Evolutionary conservation across 2,329 filamentous ascomycete species (phyloP).

Genomic region (Aureobasidium vineae): DNA sequence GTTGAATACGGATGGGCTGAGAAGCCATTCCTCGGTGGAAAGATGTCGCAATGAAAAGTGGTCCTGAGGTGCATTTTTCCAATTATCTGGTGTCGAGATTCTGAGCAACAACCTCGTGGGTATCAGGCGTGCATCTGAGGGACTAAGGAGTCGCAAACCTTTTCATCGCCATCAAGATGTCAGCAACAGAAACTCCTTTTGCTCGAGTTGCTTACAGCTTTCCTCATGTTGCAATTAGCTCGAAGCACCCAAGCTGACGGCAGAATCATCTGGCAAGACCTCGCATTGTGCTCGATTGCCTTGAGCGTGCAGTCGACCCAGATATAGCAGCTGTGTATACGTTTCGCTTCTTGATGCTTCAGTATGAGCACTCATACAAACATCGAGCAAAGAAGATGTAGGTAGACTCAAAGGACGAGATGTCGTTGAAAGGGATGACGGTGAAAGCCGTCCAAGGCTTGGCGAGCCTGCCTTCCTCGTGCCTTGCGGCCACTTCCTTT

Average conservation of each 20-base stretch:
- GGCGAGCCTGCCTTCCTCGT: not conserved
- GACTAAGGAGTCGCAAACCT: not conserved
- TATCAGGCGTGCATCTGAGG: not conserved
- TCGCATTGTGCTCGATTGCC: not conserved
- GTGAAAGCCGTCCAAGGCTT: not conserved
- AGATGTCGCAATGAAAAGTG: not conserved
- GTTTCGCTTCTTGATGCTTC: not conserved
- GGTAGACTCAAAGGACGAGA: not conserved
- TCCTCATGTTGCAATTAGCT: not conserved
- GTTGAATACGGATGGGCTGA: not conserved
- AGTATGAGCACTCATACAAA: not conserved
- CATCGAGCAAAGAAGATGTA: not conserved
- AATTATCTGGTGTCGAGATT: not conserved
- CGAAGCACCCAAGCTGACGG: too few relatives aligned
- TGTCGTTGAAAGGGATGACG: not conserved
- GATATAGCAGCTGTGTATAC: too few relatives aligned
- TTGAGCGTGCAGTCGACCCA: not conserved
- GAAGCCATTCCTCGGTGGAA: not conserved
- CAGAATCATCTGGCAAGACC: not conserved
- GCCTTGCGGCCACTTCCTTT: not conserved
- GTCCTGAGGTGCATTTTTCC: not conserved
- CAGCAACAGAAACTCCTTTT: not conserved
- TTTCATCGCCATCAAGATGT: not conserved
- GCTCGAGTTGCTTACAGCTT: not conserved
- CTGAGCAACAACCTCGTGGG: not conserved